phyloP scores from a whole-genome alignment of 352 stramenopile species.

The Globisporangium lucens region DNA sequence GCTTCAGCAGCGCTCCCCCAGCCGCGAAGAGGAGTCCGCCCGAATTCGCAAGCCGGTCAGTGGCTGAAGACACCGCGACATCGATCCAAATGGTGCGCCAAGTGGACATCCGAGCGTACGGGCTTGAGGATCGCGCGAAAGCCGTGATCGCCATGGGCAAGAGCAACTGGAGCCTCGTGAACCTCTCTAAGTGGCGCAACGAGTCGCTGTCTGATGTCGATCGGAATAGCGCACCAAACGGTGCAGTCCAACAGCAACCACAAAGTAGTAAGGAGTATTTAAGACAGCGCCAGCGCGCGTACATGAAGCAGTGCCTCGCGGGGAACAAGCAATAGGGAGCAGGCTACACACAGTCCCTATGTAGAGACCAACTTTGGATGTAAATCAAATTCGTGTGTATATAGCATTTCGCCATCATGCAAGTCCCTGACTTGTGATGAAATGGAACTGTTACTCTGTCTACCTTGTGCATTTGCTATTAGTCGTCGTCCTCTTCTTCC shows the following conservation, averaged over 20 bases:
- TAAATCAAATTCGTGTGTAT: background rate
- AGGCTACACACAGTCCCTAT: background rate
- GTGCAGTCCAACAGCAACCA: background rate
- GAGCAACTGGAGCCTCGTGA: constrained; percentile 50
- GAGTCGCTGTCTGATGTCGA: constrained; percentile 21
- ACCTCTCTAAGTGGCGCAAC: constrained; percentile 65
- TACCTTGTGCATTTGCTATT: constrained; percentile 7
- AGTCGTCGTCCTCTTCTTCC: constrained; percentile 69
- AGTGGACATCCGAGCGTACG: constrained; percentile 64
- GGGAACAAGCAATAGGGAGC: background rate
- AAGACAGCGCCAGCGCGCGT: constrained; percentile 63
- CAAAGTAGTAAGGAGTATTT: constrained; percentile 45
- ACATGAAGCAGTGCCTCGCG: constrained; percentile 45
- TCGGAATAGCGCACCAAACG: constrained; percentile 6
- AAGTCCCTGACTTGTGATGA: constrained; percentile 1
- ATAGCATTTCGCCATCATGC: background rate
- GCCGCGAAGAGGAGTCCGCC: background rate
- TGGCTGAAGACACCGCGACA: background rate
- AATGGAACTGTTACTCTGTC: background rate
- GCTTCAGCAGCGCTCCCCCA: background rate
- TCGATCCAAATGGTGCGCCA: constrained; percentile 17
- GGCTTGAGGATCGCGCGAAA: constrained; percentile 72
- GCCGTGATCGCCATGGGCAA: constrained; percentile 56
- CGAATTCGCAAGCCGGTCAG: background rate
- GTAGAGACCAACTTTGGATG: background rate